Evolutionary conservation across 805 yeast species (phyloP).

Genomic region (Schwanniomyces pseudopolymorphus): DNA sequence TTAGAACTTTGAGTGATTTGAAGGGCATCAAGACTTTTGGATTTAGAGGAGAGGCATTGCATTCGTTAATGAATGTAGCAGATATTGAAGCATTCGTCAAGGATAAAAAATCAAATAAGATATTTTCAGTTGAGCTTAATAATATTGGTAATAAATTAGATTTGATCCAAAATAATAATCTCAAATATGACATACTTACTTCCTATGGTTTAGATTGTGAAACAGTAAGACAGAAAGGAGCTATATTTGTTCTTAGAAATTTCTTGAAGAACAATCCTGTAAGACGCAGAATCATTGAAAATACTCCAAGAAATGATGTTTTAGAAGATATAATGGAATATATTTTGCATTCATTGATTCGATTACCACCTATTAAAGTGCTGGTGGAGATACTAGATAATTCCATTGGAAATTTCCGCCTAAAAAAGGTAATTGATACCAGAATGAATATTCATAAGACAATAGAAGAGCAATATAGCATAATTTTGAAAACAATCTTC

Average conservation of each 20-base stretch:
- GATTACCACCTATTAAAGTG: constrained; percentile 14
- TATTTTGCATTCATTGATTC: constrained; percentile 27
- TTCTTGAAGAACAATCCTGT: constrained; percentile 47
- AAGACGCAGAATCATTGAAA: constrained; percentile 27
- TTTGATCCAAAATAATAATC: background rate
- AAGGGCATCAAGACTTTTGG: constrained; percentile 50
- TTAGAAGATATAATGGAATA: constrained; percentile 25
- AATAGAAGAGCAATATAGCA: background rate
- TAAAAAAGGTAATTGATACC: background rate
- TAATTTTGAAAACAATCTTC: constrained; percentile 19
- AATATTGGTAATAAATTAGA: background rate
- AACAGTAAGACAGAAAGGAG: constrained; percentile 27
- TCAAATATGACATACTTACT: no score
- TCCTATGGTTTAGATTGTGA: constrained; percentile 6
- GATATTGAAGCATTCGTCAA: constrained; percentile 50
- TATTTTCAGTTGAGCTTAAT: background rate
- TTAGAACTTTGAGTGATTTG: constrained; percentile 37
- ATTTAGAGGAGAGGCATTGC: constrained; percentile 71
- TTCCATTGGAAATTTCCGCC: background rate
- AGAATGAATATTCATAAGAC: constrained; percentile 11
- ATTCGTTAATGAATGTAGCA: constrained; percentile 50
- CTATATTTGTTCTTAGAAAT: constrained; percentile 34
- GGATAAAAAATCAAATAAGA: background rate
- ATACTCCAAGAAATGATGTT: constrained; percentile 16
- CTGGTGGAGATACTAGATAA: background rate